Evolutionary conservation across 176 grass and related monocot genomes (phyloP), one percentile per base, ranked within the genome.

Genomic region (Juncus effusus): DNA sequence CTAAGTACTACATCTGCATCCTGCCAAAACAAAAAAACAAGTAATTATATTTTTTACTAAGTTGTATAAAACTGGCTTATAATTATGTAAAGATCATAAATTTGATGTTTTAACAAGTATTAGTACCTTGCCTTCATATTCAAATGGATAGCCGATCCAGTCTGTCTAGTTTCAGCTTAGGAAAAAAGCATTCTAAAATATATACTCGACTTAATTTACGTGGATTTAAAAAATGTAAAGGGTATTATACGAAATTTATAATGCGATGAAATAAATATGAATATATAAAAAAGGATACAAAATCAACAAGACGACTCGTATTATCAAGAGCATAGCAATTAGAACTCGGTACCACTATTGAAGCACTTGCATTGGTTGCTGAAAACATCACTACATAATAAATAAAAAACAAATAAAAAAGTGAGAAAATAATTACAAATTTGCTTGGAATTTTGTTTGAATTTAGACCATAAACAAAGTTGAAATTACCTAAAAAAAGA

Each of bases 321-420:
- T 88, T 91, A 61, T 96, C 77, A 40, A 96, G 62, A 5, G 87
- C 71, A 57, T 91, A 96, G 71, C 93, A 96, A 40, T 85, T 77
- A 69, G 93, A 88, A 72, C 53, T 84, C 39, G 93, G 87, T 64
- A 91, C 70, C 57, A 78, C 79, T 36, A 84, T 28, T 40, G 79
- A 58, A 37, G 79, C 63, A 59, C 45, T 14, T 2, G 50, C 37
- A 55, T 35, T 64, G 63, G 59, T 63, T 65, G 61, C 45, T 65
- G 82, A 77, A 74, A 73, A n/a, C 56, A 76, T 74, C 77, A 74
- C 77, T 80, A 54, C 10, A 60, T 50, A 28, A 74, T 77, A 76
- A 77, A 3, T 39, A 28, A 61, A 51, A 16, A 62, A 51, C 36
- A 64, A 41, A 41, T 54, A 16, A 7, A 19, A 42, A 15, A 51